Evolutionary conservation across 257 asterid species (phyloP).

Genomic region (Osmanthus fragrans): DNA sequence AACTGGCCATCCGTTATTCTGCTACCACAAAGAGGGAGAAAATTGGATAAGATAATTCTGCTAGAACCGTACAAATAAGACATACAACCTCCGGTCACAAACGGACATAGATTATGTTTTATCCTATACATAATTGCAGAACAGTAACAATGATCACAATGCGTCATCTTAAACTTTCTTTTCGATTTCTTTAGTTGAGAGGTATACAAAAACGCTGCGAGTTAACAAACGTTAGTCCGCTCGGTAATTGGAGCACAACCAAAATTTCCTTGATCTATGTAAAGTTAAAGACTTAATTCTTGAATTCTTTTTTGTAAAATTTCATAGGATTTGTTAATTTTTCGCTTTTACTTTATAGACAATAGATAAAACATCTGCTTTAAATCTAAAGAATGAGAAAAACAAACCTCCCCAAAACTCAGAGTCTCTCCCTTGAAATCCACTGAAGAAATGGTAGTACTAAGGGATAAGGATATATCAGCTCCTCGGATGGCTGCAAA

Average conservation of each 20-base stretch:
- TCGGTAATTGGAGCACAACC: neutral
- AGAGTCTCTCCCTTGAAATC: constrained; percentile 6
- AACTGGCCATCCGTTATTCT: constrained; percentile 23
- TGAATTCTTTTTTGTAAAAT: too few relatives aligned
- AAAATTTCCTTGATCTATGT: neutral
- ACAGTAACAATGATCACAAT: neutral
- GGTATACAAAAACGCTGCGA: too few relatives aligned
- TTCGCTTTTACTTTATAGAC: neutral
- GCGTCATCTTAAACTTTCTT: neutral
- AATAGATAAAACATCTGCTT: neutral
- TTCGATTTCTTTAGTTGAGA: neutral
- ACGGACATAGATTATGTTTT: neutral
- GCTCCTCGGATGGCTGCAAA: constrained; percentile 28
- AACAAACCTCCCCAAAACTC: constrained; percentile 9
- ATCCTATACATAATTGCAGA: neutral
- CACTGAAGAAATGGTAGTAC: constrained; percentile 26
- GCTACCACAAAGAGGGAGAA: neutral
- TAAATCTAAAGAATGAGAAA: constrained; percentile 5
- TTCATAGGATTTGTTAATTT: neutral
- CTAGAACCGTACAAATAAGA: neutral
- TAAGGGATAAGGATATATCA: constrained; percentile 43
- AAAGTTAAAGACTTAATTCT: too few relatives aligned
- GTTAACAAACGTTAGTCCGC: neutral
- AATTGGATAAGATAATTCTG: neutral
- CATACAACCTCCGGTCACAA: neutral